Percentiles rank a stretch among this genome's conserved stretches.
phyloP scores from a whole-genome alignment of 1,284 basidiomycete species.

The Abortiporus biennis region DNA sequence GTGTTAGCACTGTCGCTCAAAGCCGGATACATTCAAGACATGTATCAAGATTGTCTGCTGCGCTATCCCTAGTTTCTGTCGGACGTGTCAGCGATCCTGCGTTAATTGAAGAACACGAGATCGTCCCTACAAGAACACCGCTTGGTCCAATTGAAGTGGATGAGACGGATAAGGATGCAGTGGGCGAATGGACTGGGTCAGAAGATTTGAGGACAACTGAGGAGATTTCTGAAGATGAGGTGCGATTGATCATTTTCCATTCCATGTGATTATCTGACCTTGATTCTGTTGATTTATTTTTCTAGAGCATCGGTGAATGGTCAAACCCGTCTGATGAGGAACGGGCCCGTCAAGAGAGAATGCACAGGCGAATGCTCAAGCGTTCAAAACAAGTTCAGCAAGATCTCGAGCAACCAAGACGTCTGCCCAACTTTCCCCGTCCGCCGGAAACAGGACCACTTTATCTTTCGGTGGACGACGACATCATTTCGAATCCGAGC shows the following conservation, averaged over 20 bases:
- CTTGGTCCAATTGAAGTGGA: slow-evolving; percentile 27
- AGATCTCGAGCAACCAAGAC: slow-evolving; percentile 49
- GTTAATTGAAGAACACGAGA: slow-evolving; percentile 8
- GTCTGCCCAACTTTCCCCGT: slow-evolving; percentile 71
- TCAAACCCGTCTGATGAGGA: slow-evolving; percentile 88
- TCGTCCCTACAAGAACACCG: slow-evolving; percentile 12
- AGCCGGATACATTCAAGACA: slow-evolving; percentile 62
- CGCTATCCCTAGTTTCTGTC: slow-evolving; percentile 59
- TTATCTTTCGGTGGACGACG: slow-evolving; percentile 38
- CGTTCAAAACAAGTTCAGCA: slow-evolving; percentile 23
- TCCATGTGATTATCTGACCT: no score
- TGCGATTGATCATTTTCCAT: slow-evolving; percentile 23
- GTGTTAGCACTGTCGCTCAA: slow-evolving; percentile 38
- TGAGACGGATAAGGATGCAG: slow-evolving; percentile 32
- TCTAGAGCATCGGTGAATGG: slow-evolving; percentile 78
- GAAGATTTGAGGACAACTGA: slow-evolving; percentile 50
- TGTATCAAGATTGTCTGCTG: slow-evolving; percentile 58
- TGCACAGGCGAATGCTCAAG: slow-evolving; percentile 43
- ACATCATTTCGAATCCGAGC: slow-evolving; percentile 78
- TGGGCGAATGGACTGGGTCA: slow-evolving; percentile 76
- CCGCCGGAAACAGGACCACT: slow-evolving; percentile 42
- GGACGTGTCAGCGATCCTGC: slow-evolving; percentile 32
- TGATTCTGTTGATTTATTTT: slow-evolving; percentile 2
- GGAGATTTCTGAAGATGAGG: slow-evolving; percentile 59
- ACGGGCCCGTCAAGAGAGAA: slow-evolving; percentile 59